phyloP scores from a whole-genome alignment of 1,284 basidiomycete species.

The Trametes sp. region DNA sequence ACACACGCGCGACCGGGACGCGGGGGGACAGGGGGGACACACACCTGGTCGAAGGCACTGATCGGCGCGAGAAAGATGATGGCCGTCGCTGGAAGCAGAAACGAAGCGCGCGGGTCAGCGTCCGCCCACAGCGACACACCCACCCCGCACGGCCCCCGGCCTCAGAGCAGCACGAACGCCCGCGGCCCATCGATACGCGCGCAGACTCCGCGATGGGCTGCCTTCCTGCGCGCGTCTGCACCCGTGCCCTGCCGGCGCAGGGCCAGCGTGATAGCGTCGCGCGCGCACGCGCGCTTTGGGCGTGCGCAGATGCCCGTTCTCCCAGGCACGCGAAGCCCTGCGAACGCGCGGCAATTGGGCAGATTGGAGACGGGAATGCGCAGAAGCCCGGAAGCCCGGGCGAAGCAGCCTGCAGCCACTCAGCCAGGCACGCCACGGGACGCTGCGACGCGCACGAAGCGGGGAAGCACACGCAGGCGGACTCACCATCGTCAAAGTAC shows the following conservation, averaged over 20 bases:
- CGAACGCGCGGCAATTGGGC: neutral
- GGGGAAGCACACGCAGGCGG: conserved; percentile 15
- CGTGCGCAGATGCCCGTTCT: neutral
- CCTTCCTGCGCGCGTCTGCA: too few relatives aligned
- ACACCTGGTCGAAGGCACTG: conserved; percentile 83
- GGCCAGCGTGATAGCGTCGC: conserved; percentile 2
- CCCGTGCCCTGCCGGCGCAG: too few relatives aligned
- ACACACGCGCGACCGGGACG: neutral
- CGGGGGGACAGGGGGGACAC: conserved; percentile 21
- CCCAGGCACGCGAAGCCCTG: conserved; percentile 8
- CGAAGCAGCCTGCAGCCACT: neutral
- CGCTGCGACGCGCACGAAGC: too few relatives aligned
- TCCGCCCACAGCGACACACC: neutral
- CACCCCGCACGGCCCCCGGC: neutral
- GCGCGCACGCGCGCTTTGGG: conserved; percentile 1
- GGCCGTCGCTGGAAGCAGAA: conserved; percentile 59
- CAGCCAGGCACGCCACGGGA: neutral
- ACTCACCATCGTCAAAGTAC: conserved; percentile 82
- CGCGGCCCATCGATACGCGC: neutral
- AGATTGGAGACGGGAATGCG: neutral
- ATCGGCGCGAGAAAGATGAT: conserved; percentile 83
- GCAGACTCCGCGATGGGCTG: too few relatives aligned
- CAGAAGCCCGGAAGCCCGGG: neutral
- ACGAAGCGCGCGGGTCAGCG: conserved; percentile 6
- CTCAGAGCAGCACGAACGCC: neutral